Conservation (phyloP, 148 eudicot species). For the Vaccinium darrowii region DNA sequence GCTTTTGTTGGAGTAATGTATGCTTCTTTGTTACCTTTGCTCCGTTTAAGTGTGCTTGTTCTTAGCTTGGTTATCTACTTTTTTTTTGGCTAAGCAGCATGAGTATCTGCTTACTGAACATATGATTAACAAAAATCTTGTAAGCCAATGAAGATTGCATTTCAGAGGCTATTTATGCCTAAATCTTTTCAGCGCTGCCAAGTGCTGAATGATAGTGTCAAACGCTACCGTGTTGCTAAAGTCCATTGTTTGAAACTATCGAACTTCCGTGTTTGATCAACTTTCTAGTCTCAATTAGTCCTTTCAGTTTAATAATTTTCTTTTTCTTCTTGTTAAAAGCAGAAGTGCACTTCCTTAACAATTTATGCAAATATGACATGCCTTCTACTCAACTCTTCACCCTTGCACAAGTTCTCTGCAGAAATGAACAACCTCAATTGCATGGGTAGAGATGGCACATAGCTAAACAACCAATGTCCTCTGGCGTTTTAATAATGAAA, state of each 20-base stretch:
- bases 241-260: not conserved
- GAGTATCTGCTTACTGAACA: not conserved
- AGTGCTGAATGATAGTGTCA: not conserved
- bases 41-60: slow-evolving; percentile 15
- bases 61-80: not conserved
- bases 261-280: not conserved
- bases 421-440: not conserved
- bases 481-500: not conserved
- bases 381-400: not conserved
- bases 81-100: no score
- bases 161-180: not conserved
- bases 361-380: not conserved
- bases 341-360: not conserved
- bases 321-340: not conserved
- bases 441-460: slow-evolving; percentile 1
- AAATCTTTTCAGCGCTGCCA: not conserved
- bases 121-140: not conserved
- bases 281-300: not conserved
- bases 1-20: slow-evolving; percentile 98
- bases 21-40: slow-evolving; percentile 21
- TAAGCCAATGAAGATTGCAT: not conserved
- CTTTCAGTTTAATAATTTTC: not conserved
- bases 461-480: not conserved
- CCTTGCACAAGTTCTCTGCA: not conserved
- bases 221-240: not conserved